Evolutionary conservation across 257 asterid genomes (phyloP).

Genomic region (Solanum medicagineum): DNA sequence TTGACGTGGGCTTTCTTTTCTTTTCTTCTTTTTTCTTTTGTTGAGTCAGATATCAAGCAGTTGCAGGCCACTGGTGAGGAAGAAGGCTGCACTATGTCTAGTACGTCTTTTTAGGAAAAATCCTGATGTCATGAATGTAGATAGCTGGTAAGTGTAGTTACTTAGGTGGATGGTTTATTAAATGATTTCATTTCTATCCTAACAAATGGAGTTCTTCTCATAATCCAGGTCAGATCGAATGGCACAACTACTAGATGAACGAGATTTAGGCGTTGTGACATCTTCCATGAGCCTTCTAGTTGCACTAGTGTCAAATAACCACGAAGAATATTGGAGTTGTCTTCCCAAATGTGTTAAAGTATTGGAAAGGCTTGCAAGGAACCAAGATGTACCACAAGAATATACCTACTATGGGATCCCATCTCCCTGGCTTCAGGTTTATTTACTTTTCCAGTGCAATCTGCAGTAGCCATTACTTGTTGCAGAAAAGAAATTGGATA

Average conservation of each 20-base stretch:
- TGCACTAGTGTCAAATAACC: constrained; percentile 89
- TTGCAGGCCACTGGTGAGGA: constrained; percentile 96
- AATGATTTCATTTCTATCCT: background rate
- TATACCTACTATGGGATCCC: constrained; percentile 98
- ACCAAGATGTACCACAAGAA: constrained; percentile 95
- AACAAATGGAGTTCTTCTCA: constrained; percentile 1
- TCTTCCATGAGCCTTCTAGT: constrained; percentile 97
- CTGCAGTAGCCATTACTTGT: background rate
- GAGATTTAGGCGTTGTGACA: constrained; percentile 96
- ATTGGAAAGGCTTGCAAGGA: constrained; percentile 91
- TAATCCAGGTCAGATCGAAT: constrained; percentile 89
- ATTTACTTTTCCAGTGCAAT: constrained; percentile 2
- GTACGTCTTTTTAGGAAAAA: constrained; percentile 89
- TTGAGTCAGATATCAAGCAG: constrained; percentile 78
- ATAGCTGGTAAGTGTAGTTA: constrained; percentile 64
- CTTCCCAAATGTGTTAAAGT: constrained; percentile 89
- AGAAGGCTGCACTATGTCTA: constrained; percentile 97
- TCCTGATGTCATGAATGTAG: constrained; percentile 95
- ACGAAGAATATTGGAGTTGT: constrained; percentile 94
- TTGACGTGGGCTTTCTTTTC: background rate
- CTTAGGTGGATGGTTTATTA: background rate
- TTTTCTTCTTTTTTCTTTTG: background rate
- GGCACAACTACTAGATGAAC: constrained; percentile 96
- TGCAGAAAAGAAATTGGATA: background rate
- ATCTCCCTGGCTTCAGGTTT: constrained; percentile 99